Conservation (phyloP, 306 rosid species). For the Cucurbita moschata region DNA sequence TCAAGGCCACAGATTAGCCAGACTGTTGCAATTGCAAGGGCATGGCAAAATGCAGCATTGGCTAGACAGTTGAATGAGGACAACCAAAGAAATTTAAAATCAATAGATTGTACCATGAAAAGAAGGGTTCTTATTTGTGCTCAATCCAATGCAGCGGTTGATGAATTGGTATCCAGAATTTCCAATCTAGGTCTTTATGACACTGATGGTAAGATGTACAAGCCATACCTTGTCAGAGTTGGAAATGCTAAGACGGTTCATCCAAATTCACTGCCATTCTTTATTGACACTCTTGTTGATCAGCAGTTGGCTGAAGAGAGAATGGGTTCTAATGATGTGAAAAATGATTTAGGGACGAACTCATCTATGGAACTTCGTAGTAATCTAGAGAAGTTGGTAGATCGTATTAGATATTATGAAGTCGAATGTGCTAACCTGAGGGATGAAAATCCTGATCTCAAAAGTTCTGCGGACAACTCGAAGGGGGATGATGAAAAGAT, state of each 20-base stretch:
- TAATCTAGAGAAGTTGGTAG: constrained; percentile 64
- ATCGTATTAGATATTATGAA: constrained; percentile 66
- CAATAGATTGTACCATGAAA: constrained; percentile 32
- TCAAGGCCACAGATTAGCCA: constrained; percentile 34
- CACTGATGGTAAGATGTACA: constrained; percentile 58
- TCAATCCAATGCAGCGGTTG: constrained; percentile 98
- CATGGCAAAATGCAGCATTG: constrained; percentile 98
- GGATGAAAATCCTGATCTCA: constrained; percentile 40
- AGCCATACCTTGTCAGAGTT: constrained; percentile 95
- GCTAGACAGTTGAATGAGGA: constrained; percentile 61
- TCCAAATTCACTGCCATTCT: constrained; percentile 77
- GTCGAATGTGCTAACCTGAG: constrained; percentile 60
- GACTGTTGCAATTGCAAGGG: constrained; percentile 68
- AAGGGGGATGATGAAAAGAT: constrained; percentile 35
- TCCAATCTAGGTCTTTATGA: constrained; percentile 70
- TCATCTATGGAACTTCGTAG: constrained; percentile 49
- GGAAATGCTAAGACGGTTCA: constrained; percentile 86
- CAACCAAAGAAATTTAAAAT: constrained; percentile 30
- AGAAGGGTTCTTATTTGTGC: constrained; percentile 91
- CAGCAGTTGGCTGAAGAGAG: constrained; percentile 67
- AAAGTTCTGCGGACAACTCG: constrained; percentile 18
- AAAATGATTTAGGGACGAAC: constrained; percentile 30
- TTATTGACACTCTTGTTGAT: constrained; percentile 85
- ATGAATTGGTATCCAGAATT: constrained; percentile 88
- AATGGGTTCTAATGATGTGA: constrained; percentile 38